phyloP scores from a whole-genome alignment of 352 stramenopile genomes.

The Globisporangium orthogonon region DNA sequence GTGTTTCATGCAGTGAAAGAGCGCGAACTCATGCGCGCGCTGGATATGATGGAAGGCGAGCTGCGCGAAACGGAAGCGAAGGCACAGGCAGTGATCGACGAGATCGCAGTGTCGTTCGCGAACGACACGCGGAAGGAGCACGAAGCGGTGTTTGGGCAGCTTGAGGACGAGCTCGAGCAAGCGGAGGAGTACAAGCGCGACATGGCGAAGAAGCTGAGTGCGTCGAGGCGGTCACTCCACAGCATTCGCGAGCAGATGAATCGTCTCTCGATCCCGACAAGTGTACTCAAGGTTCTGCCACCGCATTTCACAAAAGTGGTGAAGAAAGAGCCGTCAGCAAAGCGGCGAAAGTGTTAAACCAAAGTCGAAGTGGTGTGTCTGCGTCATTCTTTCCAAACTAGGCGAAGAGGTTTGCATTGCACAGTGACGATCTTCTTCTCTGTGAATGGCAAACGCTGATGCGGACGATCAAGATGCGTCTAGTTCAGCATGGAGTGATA shows the following conservation, averaged over 20 bases:
- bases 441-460: too few relatives aligned
- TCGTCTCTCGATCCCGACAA: slow-evolving; percentile 11
- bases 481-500: too few relatives aligned
- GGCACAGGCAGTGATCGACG: slow-evolving; percentile 43
- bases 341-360: slow-evolving; percentile 4
- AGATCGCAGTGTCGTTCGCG: slow-evolving; percentile 37
- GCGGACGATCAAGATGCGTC: too few relatives aligned
- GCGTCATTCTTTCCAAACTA: too few relatives aligned
- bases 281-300: slow-evolving; percentile 16
- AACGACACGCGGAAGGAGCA: slow-evolving; percentile 29
- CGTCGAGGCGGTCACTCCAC: slow-evolving; percentile 20
- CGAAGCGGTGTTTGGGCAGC: slow-evolving; percentile 34
- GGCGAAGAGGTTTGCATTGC: too few relatives aligned
- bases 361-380: too few relatives aligned
- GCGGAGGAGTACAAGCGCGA: slow-evolving; percentile 44
- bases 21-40: slow-evolving; percentile 30
- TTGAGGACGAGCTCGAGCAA: slow-evolving; percentile 59
- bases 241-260: slow-evolving; percentile 35
- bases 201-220: slow-evolving; percentile 30
- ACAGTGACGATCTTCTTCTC: too few relatives aligned
- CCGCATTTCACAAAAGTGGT: slow-evolving; percentile 36
- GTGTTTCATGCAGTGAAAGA: slow-evolving; percentile 25
- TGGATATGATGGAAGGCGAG: slow-evolving; percentile 47
- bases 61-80: slow-evolving; percentile 41
- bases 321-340: slow-evolving; percentile 1